Percentiles rank a stretch among this genome's conserved stretches.
Conservation (phyloP, 768 basidiomycete species). For the Gyrodon lividus region DNA sequence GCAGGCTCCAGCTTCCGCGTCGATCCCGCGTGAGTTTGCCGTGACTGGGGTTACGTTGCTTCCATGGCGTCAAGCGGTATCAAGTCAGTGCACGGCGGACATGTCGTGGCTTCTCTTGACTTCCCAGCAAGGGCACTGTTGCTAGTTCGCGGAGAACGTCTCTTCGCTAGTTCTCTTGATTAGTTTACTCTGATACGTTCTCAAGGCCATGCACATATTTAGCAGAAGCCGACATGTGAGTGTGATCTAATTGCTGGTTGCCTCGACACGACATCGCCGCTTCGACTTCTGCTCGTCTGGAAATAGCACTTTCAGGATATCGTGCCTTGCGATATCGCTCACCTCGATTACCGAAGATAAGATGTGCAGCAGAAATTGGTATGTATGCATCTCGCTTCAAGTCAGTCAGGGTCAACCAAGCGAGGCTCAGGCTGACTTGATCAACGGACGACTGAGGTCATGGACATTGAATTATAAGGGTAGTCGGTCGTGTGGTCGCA, state of each 20-base stretch:
- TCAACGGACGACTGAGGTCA: background rate
- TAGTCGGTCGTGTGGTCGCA: too few species aligned
- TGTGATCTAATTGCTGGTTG: background rate
- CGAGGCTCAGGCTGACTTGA: background rate
- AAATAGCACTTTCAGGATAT: too few species aligned
- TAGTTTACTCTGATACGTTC: background rate
- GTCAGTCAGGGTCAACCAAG: too few species aligned
- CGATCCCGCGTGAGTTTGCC: constrained; percentile 6
- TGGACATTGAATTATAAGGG: too few species aligned
- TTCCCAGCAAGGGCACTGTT: too few species aligned
- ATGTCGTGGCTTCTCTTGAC: background rate
- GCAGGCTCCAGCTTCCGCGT: background rate
- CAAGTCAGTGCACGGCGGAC: background rate
- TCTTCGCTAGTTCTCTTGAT: too few species aligned
- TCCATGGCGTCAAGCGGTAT: background rate
- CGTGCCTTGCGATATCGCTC: too few species aligned
- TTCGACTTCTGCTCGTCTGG: too few species aligned
- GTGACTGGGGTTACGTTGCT: background rate
- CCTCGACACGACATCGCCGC: background rate
- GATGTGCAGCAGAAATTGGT: too few species aligned
- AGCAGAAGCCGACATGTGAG: background rate
- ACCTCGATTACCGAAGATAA: too few species aligned
- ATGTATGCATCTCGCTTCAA: too few species aligned
- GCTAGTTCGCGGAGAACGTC: too few species aligned
- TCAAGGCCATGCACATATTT: background rate